Conservation (phyloP, 192 early-diverging fungal genomes). For the Coemansia umbellata region DNA sequence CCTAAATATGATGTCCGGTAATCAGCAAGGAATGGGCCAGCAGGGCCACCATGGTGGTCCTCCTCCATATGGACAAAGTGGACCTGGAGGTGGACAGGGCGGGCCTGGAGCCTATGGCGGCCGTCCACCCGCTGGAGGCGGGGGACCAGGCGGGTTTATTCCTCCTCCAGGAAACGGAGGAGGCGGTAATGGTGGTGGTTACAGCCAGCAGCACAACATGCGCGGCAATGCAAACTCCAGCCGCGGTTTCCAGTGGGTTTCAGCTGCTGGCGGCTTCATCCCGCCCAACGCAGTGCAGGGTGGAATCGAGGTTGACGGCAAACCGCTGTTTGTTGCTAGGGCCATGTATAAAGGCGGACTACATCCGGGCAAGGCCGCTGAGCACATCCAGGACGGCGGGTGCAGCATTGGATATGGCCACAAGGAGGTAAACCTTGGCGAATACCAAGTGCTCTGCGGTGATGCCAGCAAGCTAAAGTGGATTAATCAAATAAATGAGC, state of each 20-base stretch:
- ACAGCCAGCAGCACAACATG: not conserved
- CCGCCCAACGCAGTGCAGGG: conserved; percentile 54
- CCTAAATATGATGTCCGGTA: conserved; percentile 9
- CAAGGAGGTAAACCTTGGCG: conserved; percentile 49
- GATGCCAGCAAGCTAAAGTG: conserved; percentile 53
- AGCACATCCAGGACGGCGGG: conserved; percentile 48
- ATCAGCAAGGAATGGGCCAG: conserved; percentile 9
- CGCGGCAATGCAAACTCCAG: not conserved
- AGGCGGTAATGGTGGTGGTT: not conserved
- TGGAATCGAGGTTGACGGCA: conserved; percentile 55
- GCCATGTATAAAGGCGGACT: conserved; percentile 52
- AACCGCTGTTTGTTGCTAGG: conserved; percentile 55
- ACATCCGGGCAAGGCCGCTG: conserved; percentile 48
- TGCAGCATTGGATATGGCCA: conserved; percentile 54
- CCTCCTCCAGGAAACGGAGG: too few species aligned
- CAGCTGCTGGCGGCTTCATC: conserved; percentile 20
- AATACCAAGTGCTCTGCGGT: conserved; percentile 61
- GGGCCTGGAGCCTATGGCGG: not conserved
- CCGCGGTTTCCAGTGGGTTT: conserved; percentile 25
- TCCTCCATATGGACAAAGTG: not conserved
- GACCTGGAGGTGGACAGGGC: not conserved
- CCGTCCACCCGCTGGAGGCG: not conserved
- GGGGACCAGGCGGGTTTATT: not conserved
- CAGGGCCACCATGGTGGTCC: not conserved
- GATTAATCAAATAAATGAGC: conserved; percentile 44